Evolutionary conservation across 495 filamentous ascomycete genomes (phyloP).

Genomic region (Xylona heveae): DNA sequence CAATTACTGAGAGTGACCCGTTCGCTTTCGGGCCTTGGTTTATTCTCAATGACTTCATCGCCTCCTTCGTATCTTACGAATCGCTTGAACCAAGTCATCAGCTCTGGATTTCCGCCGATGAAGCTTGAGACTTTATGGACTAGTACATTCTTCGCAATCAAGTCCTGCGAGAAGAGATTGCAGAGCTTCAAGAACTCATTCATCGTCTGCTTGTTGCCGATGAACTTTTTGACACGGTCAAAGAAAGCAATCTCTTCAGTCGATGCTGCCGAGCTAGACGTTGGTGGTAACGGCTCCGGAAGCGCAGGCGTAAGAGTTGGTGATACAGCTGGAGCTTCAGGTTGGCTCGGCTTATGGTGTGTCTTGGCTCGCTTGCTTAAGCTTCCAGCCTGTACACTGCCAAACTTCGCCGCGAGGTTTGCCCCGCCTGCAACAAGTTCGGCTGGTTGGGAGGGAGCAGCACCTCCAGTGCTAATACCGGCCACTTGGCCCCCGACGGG

Average conservation of each 20-base stretch:
- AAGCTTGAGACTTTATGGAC: slow-evolving; percentile 64
- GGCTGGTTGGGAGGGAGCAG: slow-evolving; percentile 13
- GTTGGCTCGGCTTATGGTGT: slow-evolving; percentile 35
- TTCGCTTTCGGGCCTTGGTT: slow-evolving; percentile 45
- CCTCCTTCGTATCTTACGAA: slow-evolving; percentile 50
- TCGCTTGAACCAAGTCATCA: slow-evolving; percentile 64
- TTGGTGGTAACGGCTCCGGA: slow-evolving; percentile 66
- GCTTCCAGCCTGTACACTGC: slow-evolving; percentile 5
- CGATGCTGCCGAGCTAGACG: slow-evolving; percentile 34
- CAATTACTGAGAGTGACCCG: slow-evolving; percentile 83
- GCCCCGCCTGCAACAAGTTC: slow-evolving; percentile 15
- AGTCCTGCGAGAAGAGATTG: slow-evolving; percentile 77
- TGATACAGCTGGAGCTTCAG: slow-evolving; percentile 52
- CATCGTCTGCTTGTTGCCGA: slow-evolving; percentile 75
- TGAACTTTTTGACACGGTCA: slow-evolving; percentile 88
- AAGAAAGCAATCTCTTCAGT: slow-evolving; percentile 81
- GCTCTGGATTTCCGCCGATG: slow-evolving; percentile 69
- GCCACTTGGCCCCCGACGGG: slow-evolving; percentile 10
- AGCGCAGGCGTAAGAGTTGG: slow-evolving; percentile 72
- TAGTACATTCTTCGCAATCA: slow-evolving; percentile 65
- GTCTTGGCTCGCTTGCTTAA: slow-evolving; percentile 1
- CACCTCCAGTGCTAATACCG: slow-evolving; percentile 16
- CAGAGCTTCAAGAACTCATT: slow-evolving; percentile 91
- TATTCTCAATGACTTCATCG: slow-evolving; percentile 61
- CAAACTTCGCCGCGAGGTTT: slow-evolving; percentile 6